Percentiles rank a stretch among this genome's conserved stretches.
Conservation (phyloP, 192 early-diverging fungal species). For the Spizellomyces punctatus region DNA sequence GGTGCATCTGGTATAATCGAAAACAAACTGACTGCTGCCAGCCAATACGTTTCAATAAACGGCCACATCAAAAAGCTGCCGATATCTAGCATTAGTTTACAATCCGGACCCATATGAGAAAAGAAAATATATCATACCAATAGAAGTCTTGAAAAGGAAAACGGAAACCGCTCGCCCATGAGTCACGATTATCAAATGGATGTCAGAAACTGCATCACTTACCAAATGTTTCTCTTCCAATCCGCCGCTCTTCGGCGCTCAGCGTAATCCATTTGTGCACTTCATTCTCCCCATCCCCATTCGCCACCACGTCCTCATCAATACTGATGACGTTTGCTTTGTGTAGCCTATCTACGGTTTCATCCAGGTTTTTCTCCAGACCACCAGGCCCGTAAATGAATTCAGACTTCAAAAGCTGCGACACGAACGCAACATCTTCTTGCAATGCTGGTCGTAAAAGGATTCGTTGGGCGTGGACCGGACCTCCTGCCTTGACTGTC, state of each 20-base stretch:
- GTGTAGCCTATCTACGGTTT: conserved; percentile 61
- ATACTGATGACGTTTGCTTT: conserved; percentile 46
- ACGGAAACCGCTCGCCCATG: not conserved
- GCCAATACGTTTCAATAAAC: conserved; percentile 88
- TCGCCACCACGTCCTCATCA: not conserved
- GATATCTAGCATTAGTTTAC: conserved; percentile 51
- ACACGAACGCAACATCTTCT: conserved; percentile 72
- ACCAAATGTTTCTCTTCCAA: conserved; percentile 58
- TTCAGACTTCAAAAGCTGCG: conserved; percentile 74
- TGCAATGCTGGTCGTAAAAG: conserved; percentile 53
- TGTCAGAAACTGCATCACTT: not conserved
- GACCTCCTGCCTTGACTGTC: conserved; percentile 75
- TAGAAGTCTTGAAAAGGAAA: conserved; percentile 14
- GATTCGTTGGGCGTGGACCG: conserved; percentile 68
- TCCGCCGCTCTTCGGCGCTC: conserved; percentile 45
- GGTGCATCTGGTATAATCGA: conserved; percentile 36
- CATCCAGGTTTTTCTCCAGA: conserved; percentile 65
- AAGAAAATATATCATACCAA: too few relatives aligned
- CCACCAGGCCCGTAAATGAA: conserved; percentile 79
- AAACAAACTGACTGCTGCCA: conserved; percentile 65
- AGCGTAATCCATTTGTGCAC: conserved; percentile 42
- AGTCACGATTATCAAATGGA: not conserved
- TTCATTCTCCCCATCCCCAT: not conserved
- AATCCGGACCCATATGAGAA: too few relatives aligned
- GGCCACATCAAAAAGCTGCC: conserved; percentile 85